Evolutionary conservation across 192 early-diverging fungal species (phyloP), one percentile per base, ranked within the genome.

Genomic region (Gryganskiella cystojenkinii): DNA sequence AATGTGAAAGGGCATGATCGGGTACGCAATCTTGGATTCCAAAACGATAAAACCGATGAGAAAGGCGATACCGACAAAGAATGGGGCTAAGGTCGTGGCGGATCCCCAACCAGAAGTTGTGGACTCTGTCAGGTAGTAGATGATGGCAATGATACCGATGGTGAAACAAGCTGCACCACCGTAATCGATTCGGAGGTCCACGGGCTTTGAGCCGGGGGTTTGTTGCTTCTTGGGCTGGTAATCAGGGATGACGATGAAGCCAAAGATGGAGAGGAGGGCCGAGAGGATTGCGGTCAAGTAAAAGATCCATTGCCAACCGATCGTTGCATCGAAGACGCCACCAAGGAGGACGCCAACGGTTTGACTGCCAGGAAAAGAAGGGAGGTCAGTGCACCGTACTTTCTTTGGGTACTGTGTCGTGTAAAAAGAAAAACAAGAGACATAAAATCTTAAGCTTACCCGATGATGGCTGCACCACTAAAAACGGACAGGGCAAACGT

Each of bases 221-320:
- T 13, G 35, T 33, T 44, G 25, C 3, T 49, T 43, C 4, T 34
- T 1, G n/a, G n/a, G 22, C 40, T 40, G 37, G 37, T 40, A 40
- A 40, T 61, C 25, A 3, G 68, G 49, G n/a, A 70, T 53, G 49
- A 59, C 30, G 24, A 64, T 27, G 42, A 44, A 53, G 4, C 64
- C 72, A 27, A 59, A 31, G 45, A 75, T 40, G 30, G 64, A 54
- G 22, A 75, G 64, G 19, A 24, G 0, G 2, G 49, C 30, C 8
- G 72, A 66, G n/a, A 56, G 20, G 25, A 75, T 75, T 7, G 64
- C 72, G 19, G 72, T 67, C 44, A 75, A 27, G 40, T 37, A 75
- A 31, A 75, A 75, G 17, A 75, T 75, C 72, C 72, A 75, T 28
- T 51, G 25, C 72, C 72, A 75, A 20, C 72, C 72, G 45, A 67